Conservation (phyloP, 371 early-diverging fungal genomes). For the Ordospora pajunii region DNA sequence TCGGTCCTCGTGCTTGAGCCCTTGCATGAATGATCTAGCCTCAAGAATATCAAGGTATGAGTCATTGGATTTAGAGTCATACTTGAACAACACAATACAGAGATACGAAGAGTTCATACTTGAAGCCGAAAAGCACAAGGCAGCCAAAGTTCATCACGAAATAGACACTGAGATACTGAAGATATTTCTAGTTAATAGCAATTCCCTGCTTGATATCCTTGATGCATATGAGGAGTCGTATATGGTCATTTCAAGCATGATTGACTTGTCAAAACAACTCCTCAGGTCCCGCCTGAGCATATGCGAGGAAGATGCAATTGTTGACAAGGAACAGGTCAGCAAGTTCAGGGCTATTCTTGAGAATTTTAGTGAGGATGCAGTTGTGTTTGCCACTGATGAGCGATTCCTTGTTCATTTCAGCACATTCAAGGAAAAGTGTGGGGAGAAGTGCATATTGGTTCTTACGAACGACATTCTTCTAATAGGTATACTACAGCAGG, state of each 20-base stretch:
- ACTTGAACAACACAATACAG: slow-evolving; percentile 8
- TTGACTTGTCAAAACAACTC: not conserved
- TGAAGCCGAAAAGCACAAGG: slow-evolving; percentile 6
- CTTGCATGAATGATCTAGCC: not conserved
- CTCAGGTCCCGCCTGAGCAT: not conserved
- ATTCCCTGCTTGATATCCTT: slow-evolving; percentile 11
- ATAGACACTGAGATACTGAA: slow-evolving; percentile 28
- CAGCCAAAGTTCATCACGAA: not conserved
- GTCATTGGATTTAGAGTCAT: not conserved
- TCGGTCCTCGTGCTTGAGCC: not conserved
- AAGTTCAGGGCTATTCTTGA: slow-evolving; percentile 8
- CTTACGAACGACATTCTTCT: slow-evolving; percentile 50
- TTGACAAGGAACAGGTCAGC: slow-evolving; percentile 9
- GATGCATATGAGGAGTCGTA: slow-evolving; percentile 18
- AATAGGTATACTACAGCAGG: slow-evolving; percentile 21
- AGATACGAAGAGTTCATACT: slow-evolving; percentile 10
- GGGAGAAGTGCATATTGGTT: slow-evolving; percentile 7
- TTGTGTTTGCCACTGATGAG: slow-evolving; percentile 15
- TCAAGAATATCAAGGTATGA: slow-evolving; percentile 16
- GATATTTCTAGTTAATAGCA: slow-evolving; percentile 4
- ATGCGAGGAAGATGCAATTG: not conserved
- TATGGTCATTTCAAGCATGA: not conserved
- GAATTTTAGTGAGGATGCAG: slow-evolving; percentile 33
- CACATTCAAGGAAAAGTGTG: slow-evolving; percentile 14
- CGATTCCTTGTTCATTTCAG: slow-evolving; percentile 32